A percentile compares a stretch with the other conserved stretches of the same genome.
These are phyloP conservation scores for Saccharomycopsis olivae DNA, from an alignment of 805 yeast genomes.

Conservation along the genomic window DNA sequence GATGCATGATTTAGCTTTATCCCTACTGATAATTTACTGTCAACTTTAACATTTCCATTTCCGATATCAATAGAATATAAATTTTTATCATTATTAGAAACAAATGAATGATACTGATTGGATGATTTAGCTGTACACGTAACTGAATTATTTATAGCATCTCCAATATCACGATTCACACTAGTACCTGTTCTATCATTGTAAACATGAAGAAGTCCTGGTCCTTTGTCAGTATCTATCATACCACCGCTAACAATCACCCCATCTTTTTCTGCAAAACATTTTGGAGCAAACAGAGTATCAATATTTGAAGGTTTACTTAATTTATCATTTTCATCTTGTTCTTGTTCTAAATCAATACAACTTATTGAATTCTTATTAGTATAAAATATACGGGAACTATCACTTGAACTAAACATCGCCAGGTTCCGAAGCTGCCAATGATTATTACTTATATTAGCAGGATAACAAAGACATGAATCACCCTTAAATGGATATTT, in stretches of 20 bases:
- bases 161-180: conserved; percentile 50
- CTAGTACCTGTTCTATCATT: conserved; percentile 34
- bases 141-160: conserved; percentile 76
- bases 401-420: conserved; percentile 33
- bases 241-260: conserved; percentile 39
- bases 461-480: conserved; percentile 6
- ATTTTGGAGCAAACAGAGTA: conserved; percentile 40
- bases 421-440: conserved; percentile 81
- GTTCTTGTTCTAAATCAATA: conserved; percentile 23
- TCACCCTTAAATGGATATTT: conserved; percentile 8
- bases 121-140: conserved; percentile 32
- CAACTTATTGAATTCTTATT: conserved; percentile 40
- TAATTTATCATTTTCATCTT: background rate
- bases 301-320: background rate
- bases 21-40: conserved; percentile 38
- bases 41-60: conserved; percentile 34
- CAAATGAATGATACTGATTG: conserved; percentile 42
- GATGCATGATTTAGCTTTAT: conserved; percentile 70
- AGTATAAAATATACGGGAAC: conserved; percentile 46
- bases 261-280: conserved; percentile 50
- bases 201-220: conserved; percentile 5
- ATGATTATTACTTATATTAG: conserved; percentile 32
- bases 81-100: conserved; percentile 77
- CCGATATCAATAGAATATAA: conserved; percentile 55
- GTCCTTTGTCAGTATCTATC: conserved; percentile 5